These are phyloP conservation scores for Boletus mariae DNA, from an alignment of 1,284 basidiomycete genomes.

Conservation along the genomic window DNA sequence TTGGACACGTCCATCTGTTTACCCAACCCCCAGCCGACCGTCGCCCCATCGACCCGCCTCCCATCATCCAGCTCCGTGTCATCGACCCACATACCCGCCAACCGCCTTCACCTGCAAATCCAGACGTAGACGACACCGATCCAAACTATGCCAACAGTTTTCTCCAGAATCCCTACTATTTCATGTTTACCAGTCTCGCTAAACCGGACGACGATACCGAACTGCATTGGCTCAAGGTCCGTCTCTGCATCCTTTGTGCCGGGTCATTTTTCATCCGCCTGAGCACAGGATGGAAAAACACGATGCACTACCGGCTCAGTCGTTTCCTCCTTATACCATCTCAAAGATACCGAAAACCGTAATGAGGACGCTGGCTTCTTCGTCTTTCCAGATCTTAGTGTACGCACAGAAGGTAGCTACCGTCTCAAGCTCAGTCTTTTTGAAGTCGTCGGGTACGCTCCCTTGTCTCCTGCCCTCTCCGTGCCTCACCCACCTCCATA, in stretches of 20 bases:
- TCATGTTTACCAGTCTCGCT: constrained; percentile 88
- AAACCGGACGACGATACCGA: constrained; percentile 90
- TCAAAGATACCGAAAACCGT: constrained; percentile 86
- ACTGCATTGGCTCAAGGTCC: constrained; percentile 82
- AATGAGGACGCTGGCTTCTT: constrained; percentile 88
- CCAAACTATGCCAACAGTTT: constrained; percentile 44
- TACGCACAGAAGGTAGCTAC: constrained; percentile 84
- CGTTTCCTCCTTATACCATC: constrained; percentile 90
- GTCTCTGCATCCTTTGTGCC: constrained; percentile 11
- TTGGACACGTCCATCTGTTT: not conserved
- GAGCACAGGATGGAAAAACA: constrained; percentile 75
- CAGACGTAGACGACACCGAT: constrained; percentile 35
- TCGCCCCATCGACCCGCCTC: constrained; percentile 92
- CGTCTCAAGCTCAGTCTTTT: constrained; percentile 88
- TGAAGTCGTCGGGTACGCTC: constrained; percentile 83
- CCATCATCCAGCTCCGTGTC: constrained; percentile 92
- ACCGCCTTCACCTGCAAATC: constrained; percentile 23
- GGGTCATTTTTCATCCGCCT: not conserved
- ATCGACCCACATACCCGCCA: constrained; percentile 60
- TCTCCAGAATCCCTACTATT: constrained; percentile 89
- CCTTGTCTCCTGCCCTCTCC: not conserved
- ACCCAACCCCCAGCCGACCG: constrained; percentile 64
- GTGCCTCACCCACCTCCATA: constrained; percentile 29
- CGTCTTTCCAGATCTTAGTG: constrained; percentile 84
- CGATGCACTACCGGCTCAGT: constrained; percentile 86